Conservation (phyloP, 768 basidiomycete genomes). For the Leccinum boreale region DNA sequence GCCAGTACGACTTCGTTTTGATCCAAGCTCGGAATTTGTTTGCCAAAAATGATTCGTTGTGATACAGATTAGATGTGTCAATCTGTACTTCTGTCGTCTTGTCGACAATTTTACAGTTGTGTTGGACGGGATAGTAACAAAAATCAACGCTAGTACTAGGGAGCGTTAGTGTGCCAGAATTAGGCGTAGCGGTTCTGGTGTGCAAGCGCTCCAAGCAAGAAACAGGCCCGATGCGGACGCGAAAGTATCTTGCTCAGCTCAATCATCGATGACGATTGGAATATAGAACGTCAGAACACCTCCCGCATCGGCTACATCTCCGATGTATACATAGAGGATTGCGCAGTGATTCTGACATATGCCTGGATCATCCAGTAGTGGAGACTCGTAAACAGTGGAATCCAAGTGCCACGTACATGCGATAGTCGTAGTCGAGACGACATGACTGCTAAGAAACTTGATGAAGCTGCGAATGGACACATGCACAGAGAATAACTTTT, state of each 20-base stretch:
- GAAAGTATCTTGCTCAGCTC: conserved; percentile 14
- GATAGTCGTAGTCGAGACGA: conserved; percentile 80
- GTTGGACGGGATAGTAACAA: background rate
- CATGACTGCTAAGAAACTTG: conserved; percentile 78
- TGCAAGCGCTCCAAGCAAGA: background rate
- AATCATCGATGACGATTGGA: conserved; percentile 69
- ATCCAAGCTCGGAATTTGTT: conserved; percentile 7
- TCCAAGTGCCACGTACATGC: conserved; percentile 56
- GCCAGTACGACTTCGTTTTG: background rate
- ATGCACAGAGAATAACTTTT: conserved; percentile 59
- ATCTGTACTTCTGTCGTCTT: background rate
- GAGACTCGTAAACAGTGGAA: background rate
- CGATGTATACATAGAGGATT: conserved; percentile 88
- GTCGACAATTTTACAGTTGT: background rate
- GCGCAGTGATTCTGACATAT: conserved; percentile 81
- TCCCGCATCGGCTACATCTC: conserved; percentile 72
- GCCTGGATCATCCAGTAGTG: conserved; percentile 39
- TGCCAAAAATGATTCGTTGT: conserved; percentile 1
- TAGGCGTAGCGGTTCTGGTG: background rate
- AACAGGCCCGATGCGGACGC: background rate
- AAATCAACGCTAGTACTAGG: background rate
- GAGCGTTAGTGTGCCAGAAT: background rate
- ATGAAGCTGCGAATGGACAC: conserved; percentile 73
- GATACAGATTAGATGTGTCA: conserved; percentile 6
- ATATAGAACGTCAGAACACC: conserved; percentile 89